Percentiles rank a stretch among this genome's conserved stretches.
phyloP scores from a whole-genome alignment of 495 filamentous ascomycete species.

The Penicillium roqueforti region DNA sequence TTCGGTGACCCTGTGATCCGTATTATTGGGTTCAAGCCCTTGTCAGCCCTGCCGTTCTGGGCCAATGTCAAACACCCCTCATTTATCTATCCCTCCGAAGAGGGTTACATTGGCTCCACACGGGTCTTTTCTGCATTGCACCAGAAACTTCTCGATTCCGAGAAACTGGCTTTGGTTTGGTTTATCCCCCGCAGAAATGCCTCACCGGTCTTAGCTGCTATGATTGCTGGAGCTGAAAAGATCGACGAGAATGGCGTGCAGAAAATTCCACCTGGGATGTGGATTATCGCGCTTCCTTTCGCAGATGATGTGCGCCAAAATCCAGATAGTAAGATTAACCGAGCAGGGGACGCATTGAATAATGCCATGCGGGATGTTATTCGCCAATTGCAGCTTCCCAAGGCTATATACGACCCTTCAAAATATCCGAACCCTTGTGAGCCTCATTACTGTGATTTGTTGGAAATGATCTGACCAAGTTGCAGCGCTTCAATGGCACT shows the following conservation, averaged over 20 bases:
- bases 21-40: conserved; percentile 90
- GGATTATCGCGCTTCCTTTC: conserved; percentile 84
- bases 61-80: conserved; percentile 78
- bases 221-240: conserved; percentile 69
- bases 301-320: conserved; percentile 83
- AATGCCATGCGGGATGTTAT: conserved; percentile 78
- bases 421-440: conserved; percentile 85
- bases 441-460: conserved; percentile 2
- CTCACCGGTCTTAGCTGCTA: conserved; percentile 69
- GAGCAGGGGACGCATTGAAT: conserved; percentile 63
- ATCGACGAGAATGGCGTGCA: conserved; percentile 63
- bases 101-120: conserved; percentile 82
- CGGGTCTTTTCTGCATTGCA: conserved; percentile 89
- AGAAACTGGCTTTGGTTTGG: conserved; percentile 85
- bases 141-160: conserved; percentile 71
- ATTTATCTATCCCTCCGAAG: conserved; percentile 94
- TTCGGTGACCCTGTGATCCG: conserved; percentile 81
- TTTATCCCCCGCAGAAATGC: conserved; percentile 79
- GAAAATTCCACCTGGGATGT: conserved; percentile 77
- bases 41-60: conserved; percentile 73
- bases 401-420: conserved; percentile 71
- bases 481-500: conserved; percentile 88
- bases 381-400: conserved; percentile 85
- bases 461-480: conserved; percentile 5
- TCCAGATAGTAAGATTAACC: conserved; percentile 53